Base-by-base conservation (phyloP, 176 grass and related monocot genomes). In the Zizania latifolia region DNA sequence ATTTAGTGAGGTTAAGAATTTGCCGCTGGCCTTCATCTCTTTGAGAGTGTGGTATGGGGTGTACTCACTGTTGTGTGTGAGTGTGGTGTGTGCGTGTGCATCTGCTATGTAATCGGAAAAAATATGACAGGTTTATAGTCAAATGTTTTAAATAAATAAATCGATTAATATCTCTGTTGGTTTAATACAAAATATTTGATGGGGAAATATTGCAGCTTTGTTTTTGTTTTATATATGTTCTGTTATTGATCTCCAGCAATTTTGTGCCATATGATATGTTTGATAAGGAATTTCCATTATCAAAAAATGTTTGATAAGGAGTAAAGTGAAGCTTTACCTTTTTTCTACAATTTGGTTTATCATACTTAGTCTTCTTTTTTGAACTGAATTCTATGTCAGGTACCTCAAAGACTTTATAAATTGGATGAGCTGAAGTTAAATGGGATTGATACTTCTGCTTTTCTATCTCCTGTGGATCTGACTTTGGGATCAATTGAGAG, bases 351-450 rank as follows among this genome's bases (percentile, higher is more conserved):
- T 58, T 8, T 58, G 10, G n/a, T 67, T 3, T 46, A 1, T 13
- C 65, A 77, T 65, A 13, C 6, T 70, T 67, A 74, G 40, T 72
- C 26, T 22, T 10, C 15, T 74, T 9, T 62, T 79, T 31, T 36
- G 10, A 48, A 43, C 29, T 76, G 24, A 58, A 90, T 72, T 63
- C 54, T 88, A 28, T 71, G 6, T 58, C 69, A 97, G 90, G 94
- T 97, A 57, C 90, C 83, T 38, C 86, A 91, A 83, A 87, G 83
- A 79, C 78, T 91, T 10, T 89, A 91, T 83, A 93, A 63, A 79
- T 85, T 97, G 79, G 78, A 91, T 79, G 90, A 97, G 75, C 86
- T 93, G 80, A 93, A 93, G 78, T 68, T 97, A 27, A 97, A 93
- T 75, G 88, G 83, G 65, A 91, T 97, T 6, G 86, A 93, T 83